Evolutionary conservation across 208 protist species (phyloP).

Genomic region (Wallacemonas sp.): DNA sequence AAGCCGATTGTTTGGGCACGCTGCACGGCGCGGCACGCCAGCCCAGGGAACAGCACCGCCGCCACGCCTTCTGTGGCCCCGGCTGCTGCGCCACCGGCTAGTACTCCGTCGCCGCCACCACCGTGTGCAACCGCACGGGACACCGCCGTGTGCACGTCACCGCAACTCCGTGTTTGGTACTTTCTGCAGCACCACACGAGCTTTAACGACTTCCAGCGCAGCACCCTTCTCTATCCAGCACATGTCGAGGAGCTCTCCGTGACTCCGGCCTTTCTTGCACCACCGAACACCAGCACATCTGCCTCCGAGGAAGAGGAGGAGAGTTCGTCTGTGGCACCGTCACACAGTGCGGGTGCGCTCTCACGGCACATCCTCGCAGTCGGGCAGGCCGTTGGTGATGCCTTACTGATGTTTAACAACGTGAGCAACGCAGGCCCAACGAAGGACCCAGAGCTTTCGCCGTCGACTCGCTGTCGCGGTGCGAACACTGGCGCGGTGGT

Average conservation of each 20-base stretch:
- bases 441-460: too few relatives aligned
- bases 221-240: neutral
- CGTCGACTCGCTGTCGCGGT: too few relatives aligned
- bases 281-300: neutral
- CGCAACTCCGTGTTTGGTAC: constrained; percentile 34
- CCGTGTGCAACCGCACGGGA: neutral
- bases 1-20: constrained; percentile 1
- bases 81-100: neutral
- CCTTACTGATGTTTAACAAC: neutral
- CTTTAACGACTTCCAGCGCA: constrained; percentile 8
- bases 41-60: neutral
- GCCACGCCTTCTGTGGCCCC: neutral
- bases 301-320: constrained; percentile 11
- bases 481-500: too few relatives aligned
- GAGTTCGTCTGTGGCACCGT: neutral
- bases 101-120: neutral
- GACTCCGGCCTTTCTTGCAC: neutral
- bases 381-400: neutral
- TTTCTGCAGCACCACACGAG: constrained; percentile 17
- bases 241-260: constrained; percentile 17
- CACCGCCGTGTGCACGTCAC: constrained; percentile 5
- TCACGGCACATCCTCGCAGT: neutral
- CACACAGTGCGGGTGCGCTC: neutral
- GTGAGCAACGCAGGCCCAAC: too few relatives aligned
- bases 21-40: neutral